Conservation (phyloP, 306 rosid species). For the Dryas drummondii region DNA sequence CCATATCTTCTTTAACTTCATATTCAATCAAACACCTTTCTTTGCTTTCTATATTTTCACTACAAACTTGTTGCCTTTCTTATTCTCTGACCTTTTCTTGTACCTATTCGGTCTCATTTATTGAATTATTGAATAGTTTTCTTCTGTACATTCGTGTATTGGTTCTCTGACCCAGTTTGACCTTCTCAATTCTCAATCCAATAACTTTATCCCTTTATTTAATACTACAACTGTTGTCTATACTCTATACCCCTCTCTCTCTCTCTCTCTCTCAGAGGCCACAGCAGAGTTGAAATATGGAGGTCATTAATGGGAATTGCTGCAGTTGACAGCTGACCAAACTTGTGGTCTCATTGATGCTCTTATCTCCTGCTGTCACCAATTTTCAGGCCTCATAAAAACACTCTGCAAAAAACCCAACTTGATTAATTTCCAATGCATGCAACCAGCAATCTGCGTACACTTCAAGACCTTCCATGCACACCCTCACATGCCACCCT, state of each 20-base stretch:
- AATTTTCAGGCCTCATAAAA: slow-evolving; percentile 20
- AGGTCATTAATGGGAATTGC: slow-evolving; percentile 33
- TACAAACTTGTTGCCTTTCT: not conserved
- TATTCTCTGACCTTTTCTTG: slow-evolving; percentile 22
- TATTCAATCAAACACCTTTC: not conserved
- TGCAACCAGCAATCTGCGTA: slow-evolving; percentile 26
- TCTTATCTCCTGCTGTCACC: slow-evolving; percentile 23
- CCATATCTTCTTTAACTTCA: slow-evolving; percentile 38
- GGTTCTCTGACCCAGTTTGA: slow-evolving; percentile 35
- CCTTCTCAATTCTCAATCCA: slow-evolving; percentile 23
- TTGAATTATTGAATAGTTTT: not conserved
- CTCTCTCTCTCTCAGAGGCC: no score
- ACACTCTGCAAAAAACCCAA: slow-evolving; percentile 14
- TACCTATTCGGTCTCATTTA: not conserved
- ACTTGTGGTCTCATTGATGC: slow-evolving; percentile 28
- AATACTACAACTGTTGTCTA: slow-evolving; percentile 1
- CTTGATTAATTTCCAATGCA: slow-evolving; percentile 29
- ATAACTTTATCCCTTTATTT: slow-evolving; percentile 21
- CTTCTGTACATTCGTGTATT: not conserved
- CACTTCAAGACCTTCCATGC: slow-evolving; percentile 35
- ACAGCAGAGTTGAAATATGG: slow-evolving; percentile 17
- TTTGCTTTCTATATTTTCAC: not conserved
- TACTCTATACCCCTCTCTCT: not conserved
- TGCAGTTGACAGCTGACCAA: slow-evolving; percentile 31
- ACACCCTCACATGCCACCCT: slow-evolving; percentile 21